Evolutionary conservation across 257 asterid species (phyloP).

Genomic region (Solanum corneliomulleri): DNA sequence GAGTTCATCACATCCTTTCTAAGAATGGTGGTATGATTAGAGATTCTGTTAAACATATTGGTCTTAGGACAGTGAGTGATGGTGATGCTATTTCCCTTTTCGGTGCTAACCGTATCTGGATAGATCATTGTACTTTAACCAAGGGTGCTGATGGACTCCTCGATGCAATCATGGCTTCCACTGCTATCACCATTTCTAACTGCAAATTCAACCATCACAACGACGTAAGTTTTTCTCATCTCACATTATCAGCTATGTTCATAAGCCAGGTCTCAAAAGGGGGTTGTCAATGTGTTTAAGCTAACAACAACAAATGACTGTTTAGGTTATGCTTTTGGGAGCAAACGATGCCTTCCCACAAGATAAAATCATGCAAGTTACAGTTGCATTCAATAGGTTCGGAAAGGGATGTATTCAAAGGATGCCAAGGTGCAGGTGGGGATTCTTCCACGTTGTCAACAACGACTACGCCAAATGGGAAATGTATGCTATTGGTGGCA

Average conservation of each 20-base stretch:
- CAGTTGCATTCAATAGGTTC: slow-evolving; percentile 62
- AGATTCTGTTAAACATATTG: slow-evolving; percentile 41
- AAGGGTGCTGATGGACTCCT: slow-evolving; percentile 56
- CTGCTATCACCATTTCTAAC: slow-evolving; percentile 78
- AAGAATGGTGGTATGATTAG: slow-evolving; percentile 49
- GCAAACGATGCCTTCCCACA: slow-evolving; percentile 38
- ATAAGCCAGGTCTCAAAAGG: not conserved
- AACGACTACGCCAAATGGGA: slow-evolving; percentile 64
- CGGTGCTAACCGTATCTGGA: slow-evolving; percentile 54
- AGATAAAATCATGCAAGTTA: slow-evolving; percentile 68
- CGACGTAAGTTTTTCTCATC: slow-evolving; percentile 31
- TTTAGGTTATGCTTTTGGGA: slow-evolving; percentile 76
- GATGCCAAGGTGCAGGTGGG: slow-evolving; percentile 82
- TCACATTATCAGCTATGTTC: not conserved
- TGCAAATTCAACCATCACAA: slow-evolving; percentile 83
- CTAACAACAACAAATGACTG: not conserved
- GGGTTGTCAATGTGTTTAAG: not conserved
- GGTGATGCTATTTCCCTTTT: slow-evolving; percentile 61
- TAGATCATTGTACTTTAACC: slow-evolving; percentile 55
- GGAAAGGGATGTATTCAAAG: slow-evolving; percentile 65
- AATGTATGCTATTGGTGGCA: slow-evolving; percentile 83
- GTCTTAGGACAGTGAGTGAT: slow-evolving; percentile 56
- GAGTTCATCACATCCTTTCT: slow-evolving; percentile 43
- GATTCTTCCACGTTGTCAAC: slow-evolving; percentile 78
- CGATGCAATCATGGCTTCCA: slow-evolving; percentile 75